phyloP scores from a whole-genome alignment of 2,329 filamentous ascomycete genomes.

The Botrytis sinoallii region DNA sequence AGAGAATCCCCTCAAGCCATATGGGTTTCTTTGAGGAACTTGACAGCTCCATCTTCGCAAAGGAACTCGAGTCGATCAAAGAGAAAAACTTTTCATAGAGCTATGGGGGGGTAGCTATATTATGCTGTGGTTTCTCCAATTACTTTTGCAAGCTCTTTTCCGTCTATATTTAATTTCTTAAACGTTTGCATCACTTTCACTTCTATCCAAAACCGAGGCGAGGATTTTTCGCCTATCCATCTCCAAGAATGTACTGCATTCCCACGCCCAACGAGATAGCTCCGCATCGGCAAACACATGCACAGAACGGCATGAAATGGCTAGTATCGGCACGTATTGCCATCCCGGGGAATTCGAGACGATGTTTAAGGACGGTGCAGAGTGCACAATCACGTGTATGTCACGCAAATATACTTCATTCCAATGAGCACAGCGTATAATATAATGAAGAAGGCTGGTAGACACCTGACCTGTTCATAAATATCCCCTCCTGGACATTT shows the following conservation, averaged over 20 bases:
- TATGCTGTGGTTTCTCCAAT: not conserved
- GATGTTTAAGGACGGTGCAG: conserved; percentile 21
- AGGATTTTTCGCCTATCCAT: conserved; percentile 2
- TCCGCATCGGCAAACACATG: conserved; percentile 6
- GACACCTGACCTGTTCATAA: conserved; percentile 32
- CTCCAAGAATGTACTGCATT: conserved; percentile 20
- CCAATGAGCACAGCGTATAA: conserved; percentile 23
- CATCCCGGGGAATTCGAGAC: conserved; percentile 19
- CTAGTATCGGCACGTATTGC: conserved; percentile 17
- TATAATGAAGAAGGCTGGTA: conserved; percentile 34
- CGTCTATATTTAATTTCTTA: conserved; percentile 5
- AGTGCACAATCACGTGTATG: conserved; percentile 16
- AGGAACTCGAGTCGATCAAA: not conserved
- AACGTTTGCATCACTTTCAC: conserved; percentile 16
- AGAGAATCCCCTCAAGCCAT: conserved; percentile 1
- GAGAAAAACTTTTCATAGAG: not conserved
- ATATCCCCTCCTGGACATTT: conserved; percentile 31
- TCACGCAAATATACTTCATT: conserved; percentile 23
- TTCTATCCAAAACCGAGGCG: conserved; percentile 2
- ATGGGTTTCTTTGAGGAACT: not conserved
- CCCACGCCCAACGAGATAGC: not conserved
- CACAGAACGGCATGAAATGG: conserved; percentile 11
- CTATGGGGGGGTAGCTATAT: conserved; percentile 14
- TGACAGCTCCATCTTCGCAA: not conserved
- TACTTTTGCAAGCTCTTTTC: not conserved